phyloP scores from a whole-genome alignment of 805 yeast species.

The Candida multigemmis region DNA sequence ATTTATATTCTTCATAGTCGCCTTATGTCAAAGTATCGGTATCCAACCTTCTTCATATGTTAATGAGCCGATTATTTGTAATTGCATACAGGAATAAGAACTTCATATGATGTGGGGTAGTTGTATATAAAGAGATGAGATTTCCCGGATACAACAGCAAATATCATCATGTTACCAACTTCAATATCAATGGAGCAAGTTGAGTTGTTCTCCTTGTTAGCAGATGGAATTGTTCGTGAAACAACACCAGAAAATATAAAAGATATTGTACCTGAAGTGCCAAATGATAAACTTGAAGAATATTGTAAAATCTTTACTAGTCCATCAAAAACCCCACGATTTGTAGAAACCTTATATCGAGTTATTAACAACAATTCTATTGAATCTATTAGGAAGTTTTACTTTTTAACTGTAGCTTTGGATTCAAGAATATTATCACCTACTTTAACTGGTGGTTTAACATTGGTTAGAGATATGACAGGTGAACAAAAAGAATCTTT shows the following conservation, averaged over 20 bases:
- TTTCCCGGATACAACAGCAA: too few species aligned
- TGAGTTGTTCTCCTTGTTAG: constrained; percentile 1
- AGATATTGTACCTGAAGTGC: constrained; percentile 16
- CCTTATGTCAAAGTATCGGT: too few species aligned
- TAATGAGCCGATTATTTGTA: too few species aligned
- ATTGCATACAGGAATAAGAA: too few species aligned
- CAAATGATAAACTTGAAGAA: constrained; percentile 17
- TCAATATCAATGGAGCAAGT: constrained; percentile 1
- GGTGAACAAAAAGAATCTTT: constrained; percentile 19
- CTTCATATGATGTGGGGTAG: too few species aligned
- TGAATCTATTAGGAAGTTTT: constrained; percentile 11
- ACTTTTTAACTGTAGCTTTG: constrained; percentile 14
- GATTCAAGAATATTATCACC: constrained; percentile 23
- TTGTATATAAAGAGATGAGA: too few species aligned
- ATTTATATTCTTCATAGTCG: too few species aligned
- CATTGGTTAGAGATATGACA: constrained; percentile 27
- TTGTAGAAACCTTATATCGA: constrained; percentile 8
- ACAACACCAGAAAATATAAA: constrained; percentile 16
- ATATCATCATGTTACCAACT: constrained; percentile 1
- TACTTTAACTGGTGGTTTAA: constrained; percentile 22
- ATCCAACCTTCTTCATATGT: too few species aligned
- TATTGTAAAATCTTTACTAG: constrained; percentile 14
- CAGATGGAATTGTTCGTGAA: constrained; percentile 28
- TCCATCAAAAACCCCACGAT: constrained; percentile 22
- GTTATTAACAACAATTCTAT: constrained; percentile 8